Conservation (phyloP, 2,329 filamentous ascomycete genomes). For the Coniella vitis region DNA sequence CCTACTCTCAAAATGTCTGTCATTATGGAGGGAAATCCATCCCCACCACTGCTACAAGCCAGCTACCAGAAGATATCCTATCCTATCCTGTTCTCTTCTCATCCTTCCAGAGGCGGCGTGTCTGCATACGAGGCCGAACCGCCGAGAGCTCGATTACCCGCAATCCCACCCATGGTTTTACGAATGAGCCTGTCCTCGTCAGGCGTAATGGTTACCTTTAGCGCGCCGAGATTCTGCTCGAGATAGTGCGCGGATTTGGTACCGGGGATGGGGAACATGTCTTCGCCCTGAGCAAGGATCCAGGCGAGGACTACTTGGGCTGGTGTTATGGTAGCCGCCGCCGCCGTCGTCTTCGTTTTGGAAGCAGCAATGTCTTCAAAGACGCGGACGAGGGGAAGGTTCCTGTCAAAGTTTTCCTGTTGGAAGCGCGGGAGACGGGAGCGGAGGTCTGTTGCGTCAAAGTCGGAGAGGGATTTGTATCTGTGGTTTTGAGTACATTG, state of each 20-base stretch:
- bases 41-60: too few species aligned
- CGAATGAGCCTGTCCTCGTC: slow-evolving; percentile 31
- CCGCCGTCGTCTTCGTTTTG: too few species aligned
- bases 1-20: background rate
- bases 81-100: background rate
- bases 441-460: slow-evolving; percentile 43
- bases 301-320: slow-evolving; percentile 57
- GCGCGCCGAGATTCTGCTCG: slow-evolving; percentile 36
- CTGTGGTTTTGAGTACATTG: too few species aligned
- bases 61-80: too few species aligned
- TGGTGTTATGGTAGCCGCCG: slow-evolving; percentile 37
- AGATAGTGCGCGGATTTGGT: slow-evolving; percentile 41
- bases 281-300: slow-evolving; percentile 52
- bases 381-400: slow-evolving; percentile 44
- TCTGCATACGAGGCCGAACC: background rate
- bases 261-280: slow-evolving; percentile 53
- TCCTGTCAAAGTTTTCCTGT: slow-evolving; percentile 48
- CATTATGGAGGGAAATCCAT: too few species aligned
- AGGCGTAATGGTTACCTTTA: slow-evolving; percentile 25
- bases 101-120: slow-evolving; percentile 1
- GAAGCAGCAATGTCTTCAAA: slow-evolving; percentile 42
- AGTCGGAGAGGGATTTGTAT: slow-evolving; percentile 38
- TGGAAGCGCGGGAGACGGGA: slow-evolving; percentile 38
- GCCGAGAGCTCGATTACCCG: background rate
- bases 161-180: slow-evolving; percentile 2